Conservation (phyloP, 2,329 filamentous ascomycete genomes). For the Aureobasidium zeae region DNA sequence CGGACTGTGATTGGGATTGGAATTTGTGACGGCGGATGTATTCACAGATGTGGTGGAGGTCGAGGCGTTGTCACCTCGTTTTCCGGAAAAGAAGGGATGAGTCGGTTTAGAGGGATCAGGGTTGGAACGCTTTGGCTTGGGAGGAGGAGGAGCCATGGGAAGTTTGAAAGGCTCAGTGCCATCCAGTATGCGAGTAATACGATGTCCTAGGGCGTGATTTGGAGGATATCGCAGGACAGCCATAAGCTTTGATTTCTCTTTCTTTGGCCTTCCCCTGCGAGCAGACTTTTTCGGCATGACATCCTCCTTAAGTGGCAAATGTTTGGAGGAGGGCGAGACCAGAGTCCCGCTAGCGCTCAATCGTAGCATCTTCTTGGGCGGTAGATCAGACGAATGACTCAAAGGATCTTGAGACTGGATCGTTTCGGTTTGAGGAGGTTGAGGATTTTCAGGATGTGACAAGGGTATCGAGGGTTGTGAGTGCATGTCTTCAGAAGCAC, state of each 20-base stretch:
- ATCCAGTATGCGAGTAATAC: slow-evolving; percentile 55
- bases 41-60: slow-evolving; percentile 19
- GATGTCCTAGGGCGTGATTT: slow-evolving; percentile 42
- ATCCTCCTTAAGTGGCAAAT: slow-evolving; percentile 17
- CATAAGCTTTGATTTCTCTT: slow-evolving; percentile 22
- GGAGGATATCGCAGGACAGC: slow-evolving; percentile 40
- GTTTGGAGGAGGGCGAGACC: slow-evolving; percentile 33
- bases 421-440: not conserved
- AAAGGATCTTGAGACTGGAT: not conserved
- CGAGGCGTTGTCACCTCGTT: slow-evolving; percentile 29
- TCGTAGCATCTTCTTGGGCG: slow-evolving; percentile 31
- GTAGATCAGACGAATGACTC: slow-evolving; percentile 15
- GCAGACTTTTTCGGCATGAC: slow-evolving; percentile 19
- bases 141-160: slow-evolving; percentile 18
- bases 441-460: slow-evolving; percentile 8
- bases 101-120: slow-evolving; percentile 38
- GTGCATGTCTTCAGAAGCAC: slow-evolving; percentile 13
- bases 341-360: slow-evolving; percentile 39
- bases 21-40: slow-evolving; percentile 7
- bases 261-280: slow-evolving; percentile 24
- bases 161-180: slow-evolving; percentile 26
- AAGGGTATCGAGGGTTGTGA: slow-evolving; percentile 13
- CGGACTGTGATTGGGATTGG: slow-evolving; percentile 18
- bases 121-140: slow-evolving; percentile 23
- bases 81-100: slow-evolving; percentile 63